phyloP scores from a whole-genome alignment of 2,329 filamentous ascomycete genomes.

The Juglanconis oblonga region DNA sequence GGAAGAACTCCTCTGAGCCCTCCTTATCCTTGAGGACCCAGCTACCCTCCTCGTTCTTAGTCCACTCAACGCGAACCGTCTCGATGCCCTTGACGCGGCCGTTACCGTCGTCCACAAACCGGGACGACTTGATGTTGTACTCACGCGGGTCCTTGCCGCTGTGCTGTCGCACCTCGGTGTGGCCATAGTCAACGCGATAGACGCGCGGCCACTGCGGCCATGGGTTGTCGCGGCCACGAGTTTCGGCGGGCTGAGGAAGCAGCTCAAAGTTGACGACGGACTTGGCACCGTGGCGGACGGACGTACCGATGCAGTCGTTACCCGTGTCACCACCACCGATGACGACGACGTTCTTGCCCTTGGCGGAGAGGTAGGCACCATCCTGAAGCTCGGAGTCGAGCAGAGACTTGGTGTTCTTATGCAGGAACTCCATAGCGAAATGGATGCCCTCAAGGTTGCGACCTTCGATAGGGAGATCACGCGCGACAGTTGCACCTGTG shows the following conservation, averaged over 20 bases:
- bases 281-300: constrained; percentile 91
- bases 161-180: constrained; percentile 92
- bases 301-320: constrained; percentile 97
- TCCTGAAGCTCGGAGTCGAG: constrained; percentile 87
- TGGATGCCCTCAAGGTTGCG: constrained; percentile 88
- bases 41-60: constrained; percentile 79
- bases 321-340: constrained; percentile 97
- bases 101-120: constrained; percentile 85
- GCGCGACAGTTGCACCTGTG: constrained; percentile 88
- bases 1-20: constrained; percentile 92
- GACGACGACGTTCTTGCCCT: constrained; percentile 92
- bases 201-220: constrained; percentile 99
- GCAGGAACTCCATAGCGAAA: constrained; percentile 95
- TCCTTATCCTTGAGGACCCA: constrained; percentile 99
- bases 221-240: constrained; percentile 91
- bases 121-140: constrained; percentile 97
- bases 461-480: constrained; percentile 86
- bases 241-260: constrained; percentile 83
- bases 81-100: constrained; percentile 95
- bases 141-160: constrained; percentile 95
- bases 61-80: constrained; percentile 94
- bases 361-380: constrained; percentile 85
- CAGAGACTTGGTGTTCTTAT: constrained; percentile 96
- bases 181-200: constrained; percentile 97
- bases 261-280: constrained; percentile 96